Evolutionary conservation across 805 yeast genomes (phyloP).

Genomic region (Ogataea allantospora): DNA sequence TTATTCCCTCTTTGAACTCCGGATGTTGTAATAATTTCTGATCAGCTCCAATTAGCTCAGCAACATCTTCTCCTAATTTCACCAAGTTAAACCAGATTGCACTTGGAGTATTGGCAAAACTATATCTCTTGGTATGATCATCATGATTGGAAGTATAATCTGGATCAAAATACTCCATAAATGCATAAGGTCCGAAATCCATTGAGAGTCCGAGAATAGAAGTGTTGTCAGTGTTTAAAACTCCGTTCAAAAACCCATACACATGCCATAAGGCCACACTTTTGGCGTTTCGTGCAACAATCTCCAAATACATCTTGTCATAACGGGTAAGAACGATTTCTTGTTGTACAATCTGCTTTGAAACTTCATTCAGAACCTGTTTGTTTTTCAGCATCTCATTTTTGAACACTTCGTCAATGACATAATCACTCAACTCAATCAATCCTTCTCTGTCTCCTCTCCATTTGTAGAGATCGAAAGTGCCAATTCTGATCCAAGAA

Average conservation of each 20-base stretch:
- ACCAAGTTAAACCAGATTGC: conserved; percentile 92
- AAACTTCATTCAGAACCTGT: conserved; percentile 33
- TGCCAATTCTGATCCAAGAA: conserved; percentile 85
- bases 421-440: conserved; percentile 64
- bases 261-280: conserved; percentile 85
- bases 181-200: conserved; percentile 94
- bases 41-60: conserved; percentile 77
- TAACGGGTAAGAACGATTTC: conserved; percentile 50
- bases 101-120: conserved; percentile 80
- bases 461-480: conserved; percentile 78
- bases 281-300: conserved; percentile 69
- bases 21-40: conserved; percentile 46
- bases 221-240: conserved; percentile 90
- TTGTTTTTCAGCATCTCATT: conserved; percentile 28
- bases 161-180: conserved; percentile 83
- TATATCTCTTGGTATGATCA: conserved; percentile 68
- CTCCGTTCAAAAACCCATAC: conserved; percentile 93
- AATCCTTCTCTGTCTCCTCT: conserved; percentile 67
- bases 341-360: conserved; percentile 10
- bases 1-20: conserved; percentile 38
- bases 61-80: conserved; percentile 79
- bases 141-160: conserved; percentile 87
- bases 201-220: conserved; percentile 83
- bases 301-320: conserved; percentile 69
- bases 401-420: conserved; percentile 61